Evolutionary conservation across 805 yeast species (phyloP), one percentile per base, ranked within the genome.

Genomic region (Saturnispora galanensis): DNA sequence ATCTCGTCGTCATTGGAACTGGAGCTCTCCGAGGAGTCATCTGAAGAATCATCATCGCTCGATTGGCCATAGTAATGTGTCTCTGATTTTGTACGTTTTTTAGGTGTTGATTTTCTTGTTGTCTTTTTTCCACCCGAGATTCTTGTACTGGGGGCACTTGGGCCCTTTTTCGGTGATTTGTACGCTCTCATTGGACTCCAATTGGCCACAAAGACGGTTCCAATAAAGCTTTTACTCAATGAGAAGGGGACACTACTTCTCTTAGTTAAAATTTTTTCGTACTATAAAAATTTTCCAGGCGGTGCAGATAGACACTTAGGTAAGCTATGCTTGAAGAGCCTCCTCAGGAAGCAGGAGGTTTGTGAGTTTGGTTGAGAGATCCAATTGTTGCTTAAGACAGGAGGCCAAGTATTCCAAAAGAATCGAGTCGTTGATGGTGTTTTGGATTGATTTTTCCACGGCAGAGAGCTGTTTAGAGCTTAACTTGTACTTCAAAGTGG

Each of bases 361-460:
- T 39, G 86, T 79, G 56, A 85, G 72, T 61, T 84, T 78, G 39
- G 87, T 79, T 56, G 87, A 77, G 57, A 83, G 70, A 60, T 83
- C 89, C 51, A 85, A 73, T 67, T 87, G 96, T 51, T 87, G 83
- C 67, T 83, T 84, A 55, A 87, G 79, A 45, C 93, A 84, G 53
- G 81, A 78, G 46, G 95, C 81, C 64, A 87, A 72, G 59, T 81
- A 84, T 59, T 84, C 90, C 50, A 87, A 74, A 78, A 86, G 76
- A 49, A 84, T 70, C 36, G 86, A 79, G 56, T 87, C 95, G 62
- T 84, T 87, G 59, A 81, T 70, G 60, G 84, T 88, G 32, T 75
- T 71, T 58, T 76, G 77, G 70, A 85, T 78, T 50, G 79, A 71
- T 51, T 70, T 64, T 57, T 75, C 77, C 55, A 83, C 69, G 41